Evolutionary conservation across 176 grass and related monocot genomes (phyloP), one percentile per base, ranked within the genome.

Genomic region (Oryza australiensis): DNA sequence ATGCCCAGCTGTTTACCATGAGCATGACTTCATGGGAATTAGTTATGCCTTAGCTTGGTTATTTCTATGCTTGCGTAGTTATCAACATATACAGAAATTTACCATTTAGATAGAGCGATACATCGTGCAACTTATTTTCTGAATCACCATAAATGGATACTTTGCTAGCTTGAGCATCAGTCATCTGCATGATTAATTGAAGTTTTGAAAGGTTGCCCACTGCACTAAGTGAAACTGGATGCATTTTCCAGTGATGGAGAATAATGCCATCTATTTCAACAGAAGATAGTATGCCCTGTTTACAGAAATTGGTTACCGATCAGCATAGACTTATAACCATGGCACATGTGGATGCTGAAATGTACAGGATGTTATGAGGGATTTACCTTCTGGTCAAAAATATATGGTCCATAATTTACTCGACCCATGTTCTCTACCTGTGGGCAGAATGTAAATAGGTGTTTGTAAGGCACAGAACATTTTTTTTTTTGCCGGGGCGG

Each of bases 231-330:
- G 86, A 73, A 68, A 98, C 62, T 5, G 88, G 95, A 84, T 82
- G 80, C 90, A 93, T 88, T 87, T 83, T 93, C 95, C 95, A 98
- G 24, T 85, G 75, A 72, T 9, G 27, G 87, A 98, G 74, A 76
- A 63, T 83, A 80, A 87, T 40, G 26, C 84, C 86, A 81, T 95
- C 86, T 37, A 98, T 55, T 73, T 81, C 70, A 75, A 95, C 87
- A 80, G 88, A 40, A 86, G 95, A 98, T 78, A 98, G 78, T 91
- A 98, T 93, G 69, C 95, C 95, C 95, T 98, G 84, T 66, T 64
- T 75, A 82, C 62, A 15, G 20, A 46, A 86, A 78, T 2, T 41
- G 27, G 13, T 35, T 27, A 73, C 18, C 7, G 33, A 48, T 82
- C 12, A 89, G 60, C 60, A 60, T 11, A 74, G 43, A 29, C 22